These are phyloP conservation scores for Immersiporthe knoxdaviesiana DNA, from an alignment of 2,329 filamentous ascomycete genomes.

Conservation along the genomic window DNA sequence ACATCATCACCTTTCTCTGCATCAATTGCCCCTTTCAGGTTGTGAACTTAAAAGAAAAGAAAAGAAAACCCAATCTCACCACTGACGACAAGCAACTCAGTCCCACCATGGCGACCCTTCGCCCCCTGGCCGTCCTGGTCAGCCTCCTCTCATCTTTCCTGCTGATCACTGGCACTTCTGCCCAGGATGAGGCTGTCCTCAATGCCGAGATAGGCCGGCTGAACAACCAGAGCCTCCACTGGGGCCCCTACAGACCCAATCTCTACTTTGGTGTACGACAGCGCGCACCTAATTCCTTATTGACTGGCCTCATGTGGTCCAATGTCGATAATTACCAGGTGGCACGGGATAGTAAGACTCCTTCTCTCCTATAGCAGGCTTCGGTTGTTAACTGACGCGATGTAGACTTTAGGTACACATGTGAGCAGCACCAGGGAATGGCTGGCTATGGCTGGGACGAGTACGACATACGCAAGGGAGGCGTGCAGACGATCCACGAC, in stretches of 20 bases:
- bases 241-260: slow-evolving; percentile 94
- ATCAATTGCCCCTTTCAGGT: neutral
- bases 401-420: slow-evolving; percentile 86
- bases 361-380: neutral
- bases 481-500: slow-evolving; percentile 89
- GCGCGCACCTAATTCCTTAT: slow-evolving; percentile 77
- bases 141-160: slow-evolving; percentile 33
- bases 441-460: slow-evolving; percentile 97
- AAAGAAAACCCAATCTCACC: neutral
- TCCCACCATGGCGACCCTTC: slow-evolving; percentile 32
- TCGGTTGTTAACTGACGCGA: slow-evolving; percentile 30
- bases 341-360: slow-evolving; percentile 72
- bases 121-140: slow-evolving; percentile 37
- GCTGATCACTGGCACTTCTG: slow-evolving; percentile 30
- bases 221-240: slow-evolving; percentile 85
- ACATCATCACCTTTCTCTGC: neutral
- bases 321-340: slow-evolving; percentile 78
- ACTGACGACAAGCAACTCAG: slow-evolving; percentile 25
- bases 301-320: slow-evolving; percentile 86
- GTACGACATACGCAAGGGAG: slow-evolving; percentile 87
- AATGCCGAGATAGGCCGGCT: slow-evolving; percentile 54
- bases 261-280: slow-evolving; percentile 91
- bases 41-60: neutral
- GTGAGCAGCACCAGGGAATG: slow-evolving; percentile 93
- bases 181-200: slow-evolving; percentile 44